Percentiles rank a stretch among this genome's conserved stretches.
These are phyloP conservation scores for Cystobasidium slooffiae DNA, from an alignment of 1,284 basidiomycete species.

Conservation along the genomic window DNA sequence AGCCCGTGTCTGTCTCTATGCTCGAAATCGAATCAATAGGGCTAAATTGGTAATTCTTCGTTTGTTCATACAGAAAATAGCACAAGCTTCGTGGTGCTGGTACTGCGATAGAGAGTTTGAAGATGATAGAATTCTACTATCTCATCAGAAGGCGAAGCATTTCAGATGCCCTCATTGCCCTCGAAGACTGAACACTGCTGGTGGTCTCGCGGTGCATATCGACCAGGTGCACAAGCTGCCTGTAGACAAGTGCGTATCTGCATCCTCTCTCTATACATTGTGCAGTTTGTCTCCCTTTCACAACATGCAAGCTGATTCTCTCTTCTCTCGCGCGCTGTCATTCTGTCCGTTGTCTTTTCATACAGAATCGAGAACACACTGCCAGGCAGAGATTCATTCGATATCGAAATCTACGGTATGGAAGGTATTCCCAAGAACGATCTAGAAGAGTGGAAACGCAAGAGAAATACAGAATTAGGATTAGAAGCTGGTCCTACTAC, in stretches of 20 bases:
- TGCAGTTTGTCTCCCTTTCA: constrained; percentile 30
- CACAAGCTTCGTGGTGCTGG: constrained; percentile 79
- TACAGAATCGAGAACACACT: constrained; percentile 91
- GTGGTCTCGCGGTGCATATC: constrained; percentile 96
- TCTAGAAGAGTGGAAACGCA: constrained; percentile 89
- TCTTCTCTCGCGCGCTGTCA: too few relatives aligned
- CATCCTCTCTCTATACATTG: too few relatives aligned
- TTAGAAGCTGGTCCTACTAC: constrained; percentile 71
- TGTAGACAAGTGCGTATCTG: constrained; percentile 77
- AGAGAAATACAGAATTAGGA: constrained; percentile 89
- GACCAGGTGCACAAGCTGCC: constrained; percentile 99
- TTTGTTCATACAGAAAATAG: constrained; percentile 14
- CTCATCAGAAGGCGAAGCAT: constrained; percentile 99
- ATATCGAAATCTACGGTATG: constrained; percentile 99
- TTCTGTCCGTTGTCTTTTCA: background rate
- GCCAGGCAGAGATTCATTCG: constrained; percentile 94
- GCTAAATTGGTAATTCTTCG: background rate
- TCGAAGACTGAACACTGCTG: constrained; percentile 91
- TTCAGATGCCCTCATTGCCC: constrained; percentile 98
- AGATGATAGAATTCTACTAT: constrained; percentile 97
- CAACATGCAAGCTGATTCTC: too few relatives aligned
- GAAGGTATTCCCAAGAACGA: constrained; percentile 94
- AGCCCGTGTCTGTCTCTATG: background rate
- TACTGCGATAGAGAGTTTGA: constrained; percentile 99
- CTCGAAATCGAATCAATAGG: background rate